Evolutionary conservation across 2,329 filamentous ascomycete genomes (phyloP), one percentile per base, ranked within the genome.

Genomic region (Thielaviopsis ethacetica): DNA sequence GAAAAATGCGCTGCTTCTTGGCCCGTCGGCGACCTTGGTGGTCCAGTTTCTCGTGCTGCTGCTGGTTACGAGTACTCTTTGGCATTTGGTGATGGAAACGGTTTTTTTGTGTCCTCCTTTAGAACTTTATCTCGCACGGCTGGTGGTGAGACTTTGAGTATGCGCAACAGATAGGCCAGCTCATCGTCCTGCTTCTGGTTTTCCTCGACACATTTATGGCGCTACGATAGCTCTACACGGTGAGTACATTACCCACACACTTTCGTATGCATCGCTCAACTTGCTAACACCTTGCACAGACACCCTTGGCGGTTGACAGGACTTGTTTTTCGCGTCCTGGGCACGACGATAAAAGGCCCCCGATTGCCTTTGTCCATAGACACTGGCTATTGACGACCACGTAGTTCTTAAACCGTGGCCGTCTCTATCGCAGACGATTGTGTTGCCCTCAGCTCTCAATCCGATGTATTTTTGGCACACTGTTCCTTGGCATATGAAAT

Each of bases 321-420:
- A 17, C 49, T 17, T 34, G 13, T n/a, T 21, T 44, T 41, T 44
- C 26, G 65, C 61, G 68, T 70, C 68, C 68, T 68, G 62, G 66
- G 68, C 65, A 70, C 38, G 69, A 71, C 66, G 55, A 62, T 63
- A 68, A 70, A 71, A 68, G 65, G 67, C 69, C 65, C 57, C 44
- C 13, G 2, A n/a, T 12, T 61, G 54, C 52, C 27, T 24, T 12
- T 44, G 22, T 38, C 27, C 49, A 49, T 34, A 53, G 51, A 21
- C 30, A 53, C 15, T 27, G 21, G 27, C 12, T 19, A 30, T 41
- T 26, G 19, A 13, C 41, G 44, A 19, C 38, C 27, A 24, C 38
- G 17, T 26, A 12, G 44, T 49, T 49, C n/a, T 21, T 49, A 38
- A 19, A 38, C 44, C 50, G 55, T 51, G 27, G 21, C 17, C 38